These are phyloP conservation scores for Xylaria multiplex DNA, from an alignment of 2,329 filamentous ascomycete genomes.

Conservation along the genomic window DNA sequence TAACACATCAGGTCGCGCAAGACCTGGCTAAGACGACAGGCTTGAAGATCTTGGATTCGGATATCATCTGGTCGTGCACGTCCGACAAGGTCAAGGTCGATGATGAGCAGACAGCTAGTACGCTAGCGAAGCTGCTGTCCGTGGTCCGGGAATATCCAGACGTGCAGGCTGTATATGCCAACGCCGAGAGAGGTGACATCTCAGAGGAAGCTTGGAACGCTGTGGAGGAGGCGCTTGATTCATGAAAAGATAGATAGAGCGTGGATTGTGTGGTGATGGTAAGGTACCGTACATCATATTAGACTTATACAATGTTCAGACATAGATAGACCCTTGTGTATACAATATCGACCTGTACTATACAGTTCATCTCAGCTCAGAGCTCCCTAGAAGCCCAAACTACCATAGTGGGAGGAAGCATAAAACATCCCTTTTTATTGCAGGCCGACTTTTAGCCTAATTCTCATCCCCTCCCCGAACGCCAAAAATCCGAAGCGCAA, in stretches of 20 bases:
- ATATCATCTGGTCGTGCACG: constrained; percentile 87
- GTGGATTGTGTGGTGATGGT: constrained; percentile 24
- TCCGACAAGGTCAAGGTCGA: constrained; percentile 76
- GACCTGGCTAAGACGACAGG: constrained; percentile 70
- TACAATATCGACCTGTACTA: constrained; percentile 19
- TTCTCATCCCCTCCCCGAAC: constrained; percentile 20
- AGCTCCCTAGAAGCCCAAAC: too few relatives aligned
- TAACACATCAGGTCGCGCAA: constrained; percentile 72
- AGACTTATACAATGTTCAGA: constrained; percentile 33
- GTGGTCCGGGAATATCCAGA: constrained; percentile 73
- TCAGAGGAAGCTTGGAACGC: constrained; percentile 64
- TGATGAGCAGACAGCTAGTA: constrained; percentile 62
- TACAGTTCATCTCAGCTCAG: neutral
- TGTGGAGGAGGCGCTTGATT: constrained; percentile 63
- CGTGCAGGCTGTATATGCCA: constrained; percentile 83
- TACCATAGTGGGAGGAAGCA: neutral
- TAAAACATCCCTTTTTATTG: neutral
- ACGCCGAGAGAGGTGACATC: constrained; percentile 64
- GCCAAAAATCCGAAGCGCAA: constrained; percentile 22
- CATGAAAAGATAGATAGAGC: constrained; percentile 41
- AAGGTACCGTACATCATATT: constrained; percentile 50
- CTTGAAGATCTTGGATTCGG: constrained; percentile 75
- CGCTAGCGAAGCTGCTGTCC: constrained; percentile 69
- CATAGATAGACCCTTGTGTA: constrained; percentile 30
- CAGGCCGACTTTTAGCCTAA: neutral